Percentiles rank a stretch among this genome's conserved stretches.
phyloP scores from a whole-genome alignment of 768 basidiomycete species.

The Heimioporus sp. region DNA sequence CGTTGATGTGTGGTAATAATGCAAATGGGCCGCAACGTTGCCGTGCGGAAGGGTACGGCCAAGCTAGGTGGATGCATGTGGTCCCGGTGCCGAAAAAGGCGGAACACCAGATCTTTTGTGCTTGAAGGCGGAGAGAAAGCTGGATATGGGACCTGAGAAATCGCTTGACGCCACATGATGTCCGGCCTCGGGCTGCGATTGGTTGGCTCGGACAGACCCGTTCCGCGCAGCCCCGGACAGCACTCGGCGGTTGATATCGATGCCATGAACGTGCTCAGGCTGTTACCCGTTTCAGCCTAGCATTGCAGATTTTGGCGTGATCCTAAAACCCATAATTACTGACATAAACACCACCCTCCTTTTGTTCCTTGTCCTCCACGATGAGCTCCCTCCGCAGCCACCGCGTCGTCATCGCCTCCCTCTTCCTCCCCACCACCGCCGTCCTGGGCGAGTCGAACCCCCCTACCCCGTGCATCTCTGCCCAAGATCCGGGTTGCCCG shows the following conservation, averaged over 20 bases:
- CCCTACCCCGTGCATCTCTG: constrained; percentile 44
- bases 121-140: too few relatives aligned
- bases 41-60: too few relatives aligned
- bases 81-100: too few relatives aligned
- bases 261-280: constrained; percentile 1
- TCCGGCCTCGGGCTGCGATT: too few relatives aligned
- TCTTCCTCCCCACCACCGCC: constrained; percentile 77
- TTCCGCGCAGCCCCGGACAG: constrained; percentile 7
- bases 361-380: neutral
- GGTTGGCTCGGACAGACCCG: constrained; percentile 7
- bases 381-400: constrained; percentile 77
- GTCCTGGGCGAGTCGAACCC: constrained; percentile 55
- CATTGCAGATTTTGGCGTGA: neutral
- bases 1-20: too few relatives aligned
- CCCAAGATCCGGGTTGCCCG: constrained; percentile 7
- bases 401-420: constrained; percentile 76
- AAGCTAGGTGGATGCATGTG: too few relatives aligned
- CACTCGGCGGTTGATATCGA: neutral
- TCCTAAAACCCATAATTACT: neutral
- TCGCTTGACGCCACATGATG: too few relatives aligned
- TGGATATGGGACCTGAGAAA: too few relatives aligned
- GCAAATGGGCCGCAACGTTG: too few relatives aligned
- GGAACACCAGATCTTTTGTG: too few relatives aligned
- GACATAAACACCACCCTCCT: neutral
- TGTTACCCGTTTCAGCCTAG: neutral